Evolutionary conservation across 2,329 filamentous ascomycete species (phyloP), one percentile per base, ranked within the genome.

Genomic region (Alternaria arbusti): DNA sequence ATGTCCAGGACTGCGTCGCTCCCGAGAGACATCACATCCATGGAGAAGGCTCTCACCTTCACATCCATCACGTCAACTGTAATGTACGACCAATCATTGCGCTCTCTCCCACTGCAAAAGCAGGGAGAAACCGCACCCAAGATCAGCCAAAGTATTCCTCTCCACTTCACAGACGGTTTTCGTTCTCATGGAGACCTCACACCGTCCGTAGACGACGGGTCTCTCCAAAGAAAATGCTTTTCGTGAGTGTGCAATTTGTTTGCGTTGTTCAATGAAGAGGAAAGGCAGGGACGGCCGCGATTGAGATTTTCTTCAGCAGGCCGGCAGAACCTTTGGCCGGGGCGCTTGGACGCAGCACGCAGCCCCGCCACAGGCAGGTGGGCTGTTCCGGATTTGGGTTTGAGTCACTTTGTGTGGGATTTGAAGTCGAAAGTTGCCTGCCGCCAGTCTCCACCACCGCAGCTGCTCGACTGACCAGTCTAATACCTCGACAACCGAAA

Each of bases 61-160:
- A 40, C 36, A 40, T 5, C 8, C 13, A 12, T 52, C 28, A 36
- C 49, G 30, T 36, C 22, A 52, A 52, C 54, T 23, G 46, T 59
- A 44, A 79, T 87, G 85, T 87, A 83, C 83, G 81, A 80, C 84
- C 83, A 83, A 86, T 86, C 85, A 86, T 86, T 87, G 85, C 85
- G 85, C 81, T 86, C 84, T 82, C 84, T 83, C 76, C 82, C 84
- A 86, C 77, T 62, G 77, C 75, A 69, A 79, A 80, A 77, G 78
- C 77, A 73, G 79, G 74, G 76, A 84, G 84, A 80, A 82, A 86
- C 84, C 85, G 85, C 85, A 86, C 85, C 85, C 85, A 86, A 86
- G 84, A 86, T 83, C 84, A 79, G 83, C 81, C 80, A 72, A 68
- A 76, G 65, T 70, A 62, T 76, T 80, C 71, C 70, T 86, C 84